A percentile compares a stretch with the other conserved stretches of the same genome.
Evolutionary conservation across 1,284 basidiomycete species (phyloP).

Genomic region (Peniophora sp.): DNA sequence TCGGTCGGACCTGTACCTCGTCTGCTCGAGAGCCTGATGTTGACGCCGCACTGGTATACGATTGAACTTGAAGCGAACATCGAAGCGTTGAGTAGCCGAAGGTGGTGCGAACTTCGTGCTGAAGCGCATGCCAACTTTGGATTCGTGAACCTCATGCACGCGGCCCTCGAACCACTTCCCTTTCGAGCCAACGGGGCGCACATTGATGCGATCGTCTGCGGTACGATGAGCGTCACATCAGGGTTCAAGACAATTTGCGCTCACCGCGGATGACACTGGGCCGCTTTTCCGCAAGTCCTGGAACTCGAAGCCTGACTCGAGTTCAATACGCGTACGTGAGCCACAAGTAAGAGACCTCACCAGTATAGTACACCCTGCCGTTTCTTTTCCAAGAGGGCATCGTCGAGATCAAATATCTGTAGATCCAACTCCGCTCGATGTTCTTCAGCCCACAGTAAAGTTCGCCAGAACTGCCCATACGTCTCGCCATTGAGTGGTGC

Average conservation of each 20-base stretch:
- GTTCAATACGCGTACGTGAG: not conserved
- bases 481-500: conserved; percentile 25
- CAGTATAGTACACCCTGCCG: conserved; percentile 26
- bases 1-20: conserved; percentile 26
- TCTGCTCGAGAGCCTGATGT: conserved; percentile 44
- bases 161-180: conserved; percentile 45
- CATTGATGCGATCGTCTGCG: conserved; percentile 46
- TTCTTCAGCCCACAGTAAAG: conserved; percentile 53
- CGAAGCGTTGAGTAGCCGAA: conserved; percentile 23
- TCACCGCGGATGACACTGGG: conserved; percentile 53
- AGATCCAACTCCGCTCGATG: conserved; percentile 52
- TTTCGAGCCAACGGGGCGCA: conserved; percentile 31
- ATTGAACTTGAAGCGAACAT: conserved; percentile 49
- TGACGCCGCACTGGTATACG: conserved; percentile 44
- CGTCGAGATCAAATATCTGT: conserved; percentile 43
- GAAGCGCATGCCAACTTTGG: conserved; percentile 47
- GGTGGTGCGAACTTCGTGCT: conserved; percentile 31
- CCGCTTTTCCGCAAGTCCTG: conserved; percentile 58
- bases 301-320: conserved; percentile 39
- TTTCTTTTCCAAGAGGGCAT: conserved; percentile 27
- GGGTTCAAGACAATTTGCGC: too few species aligned
- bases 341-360: conserved; percentile 23
- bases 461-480: conserved; percentile 41
- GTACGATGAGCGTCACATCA: not conserved
- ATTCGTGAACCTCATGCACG: conserved; percentile 43